These are phyloP conservation scores for Coemansia sp. DNA, from an alignment of 192 early-diverging fungal species.

Conservation along the genomic window DNA sequence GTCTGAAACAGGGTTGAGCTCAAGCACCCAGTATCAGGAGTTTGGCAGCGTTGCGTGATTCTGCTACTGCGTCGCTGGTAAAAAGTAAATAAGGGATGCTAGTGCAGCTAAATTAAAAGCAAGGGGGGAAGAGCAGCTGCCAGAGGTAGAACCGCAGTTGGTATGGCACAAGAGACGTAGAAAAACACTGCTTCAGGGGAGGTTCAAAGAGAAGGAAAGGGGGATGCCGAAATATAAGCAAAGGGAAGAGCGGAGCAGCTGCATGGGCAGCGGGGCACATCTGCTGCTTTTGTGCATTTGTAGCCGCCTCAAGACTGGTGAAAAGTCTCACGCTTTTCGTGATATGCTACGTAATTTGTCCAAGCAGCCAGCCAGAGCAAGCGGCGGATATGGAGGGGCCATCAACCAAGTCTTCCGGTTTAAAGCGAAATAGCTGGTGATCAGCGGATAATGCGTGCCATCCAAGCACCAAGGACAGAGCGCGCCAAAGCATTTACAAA, in stretches of 20 bases:
- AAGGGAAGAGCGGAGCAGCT: neutral
- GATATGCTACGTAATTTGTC: neutral
- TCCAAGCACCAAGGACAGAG: neutral
- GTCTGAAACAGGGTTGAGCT: neutral
- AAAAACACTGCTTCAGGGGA: conserved; percentile 12
- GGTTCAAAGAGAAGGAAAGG: conserved; percentile 7
- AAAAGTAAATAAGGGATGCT: conserved; percentile 1
- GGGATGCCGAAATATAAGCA: conserved; percentile 10
- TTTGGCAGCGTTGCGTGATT: neutral
- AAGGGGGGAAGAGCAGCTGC: conserved; percentile 2
- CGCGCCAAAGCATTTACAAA: neutral
- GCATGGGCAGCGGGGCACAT: neutral
- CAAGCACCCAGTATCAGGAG: neutral
- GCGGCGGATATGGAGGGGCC: neutral
- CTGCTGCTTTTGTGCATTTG: conserved; percentile 13
- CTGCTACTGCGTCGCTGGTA: conserved; percentile 8
- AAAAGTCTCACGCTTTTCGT: conserved; percentile 44
- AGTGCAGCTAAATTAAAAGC: neutral
- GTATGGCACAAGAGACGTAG: neutral
- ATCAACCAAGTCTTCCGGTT: neutral
- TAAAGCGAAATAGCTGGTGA: neutral
- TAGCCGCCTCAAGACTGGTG: neutral
- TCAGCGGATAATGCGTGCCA: neutral
- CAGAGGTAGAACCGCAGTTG: conserved; percentile 3
- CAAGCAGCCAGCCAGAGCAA: neutral